Conservation (phyloP, 163 green algal genomes). For the Trebouxia gelatinosa region DNA sequence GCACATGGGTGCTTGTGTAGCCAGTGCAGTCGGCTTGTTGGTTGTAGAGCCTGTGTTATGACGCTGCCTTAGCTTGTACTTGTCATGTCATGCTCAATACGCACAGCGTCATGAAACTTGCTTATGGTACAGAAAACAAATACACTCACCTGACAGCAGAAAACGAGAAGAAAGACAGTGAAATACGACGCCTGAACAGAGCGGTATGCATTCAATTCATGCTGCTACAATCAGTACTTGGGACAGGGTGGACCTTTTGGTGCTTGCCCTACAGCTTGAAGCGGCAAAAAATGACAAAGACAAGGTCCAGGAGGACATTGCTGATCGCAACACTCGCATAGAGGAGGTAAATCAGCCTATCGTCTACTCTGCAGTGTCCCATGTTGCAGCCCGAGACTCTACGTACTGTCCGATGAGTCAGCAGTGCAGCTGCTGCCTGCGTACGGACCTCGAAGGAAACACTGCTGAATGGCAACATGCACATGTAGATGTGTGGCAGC, state of each 20-base stretch:
- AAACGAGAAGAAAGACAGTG: constrained; percentile 10
- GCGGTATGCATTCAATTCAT: background rate
- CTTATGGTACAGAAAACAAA: background rate
- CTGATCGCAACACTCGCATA: background rate
- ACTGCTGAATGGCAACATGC: too few relatives aligned
- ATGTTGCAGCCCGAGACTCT: too few relatives aligned
- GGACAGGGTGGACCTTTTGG: background rate
- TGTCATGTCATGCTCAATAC: background rate
- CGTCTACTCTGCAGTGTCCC: too few relatives aligned
- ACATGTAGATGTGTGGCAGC: too few relatives aligned
- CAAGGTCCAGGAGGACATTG: background rate
- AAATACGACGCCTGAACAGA: constrained; percentile 20
- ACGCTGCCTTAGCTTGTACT: background rate
- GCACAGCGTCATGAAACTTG: too few relatives aligned
- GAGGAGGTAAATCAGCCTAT: constrained; percentile 17
- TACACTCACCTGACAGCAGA: background rate
- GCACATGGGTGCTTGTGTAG: background rate
- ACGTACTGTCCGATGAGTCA: too few relatives aligned
- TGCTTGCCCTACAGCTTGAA: constrained; percentile 2
- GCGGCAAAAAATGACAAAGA: background rate
- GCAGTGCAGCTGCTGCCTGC: too few relatives aligned
- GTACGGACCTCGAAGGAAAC: too few relatives aligned
- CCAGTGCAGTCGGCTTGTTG: background rate
- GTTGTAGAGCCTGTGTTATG: background rate
- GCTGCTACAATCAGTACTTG: background rate